phyloP scores from a whole-genome alignment of 1,284 basidiomycete species.

The Cutaneotrichosporon sp. region DNA sequence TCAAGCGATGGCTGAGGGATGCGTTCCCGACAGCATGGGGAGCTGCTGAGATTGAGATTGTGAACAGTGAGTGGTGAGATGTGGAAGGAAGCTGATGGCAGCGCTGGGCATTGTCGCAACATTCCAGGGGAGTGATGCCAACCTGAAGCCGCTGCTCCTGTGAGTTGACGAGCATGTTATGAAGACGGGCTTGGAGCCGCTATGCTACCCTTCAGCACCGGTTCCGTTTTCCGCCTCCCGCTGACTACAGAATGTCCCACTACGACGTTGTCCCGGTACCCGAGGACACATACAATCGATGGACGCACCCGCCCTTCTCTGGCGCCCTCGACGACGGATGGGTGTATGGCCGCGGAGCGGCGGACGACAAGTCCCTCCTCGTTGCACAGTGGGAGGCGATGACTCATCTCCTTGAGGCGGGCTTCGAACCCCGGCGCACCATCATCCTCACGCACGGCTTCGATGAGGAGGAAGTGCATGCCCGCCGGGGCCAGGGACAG shows the following conservation, averaged over 20 bases:
- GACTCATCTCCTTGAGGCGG: slow-evolving; percentile 36
- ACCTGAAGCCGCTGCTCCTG: slow-evolving; percentile 51
- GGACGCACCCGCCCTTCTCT: slow-evolving; percentile 47
- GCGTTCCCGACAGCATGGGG: slow-evolving; percentile 38
- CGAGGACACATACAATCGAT: slow-evolving; percentile 38
- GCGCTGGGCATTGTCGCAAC: slow-evolving; percentile 51
- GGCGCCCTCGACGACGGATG: slow-evolving; percentile 42
- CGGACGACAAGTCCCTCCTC: slow-evolving; percentile 47
- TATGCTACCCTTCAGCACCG: no score
- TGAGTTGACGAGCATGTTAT: background rate
- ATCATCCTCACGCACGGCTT: slow-evolving; percentile 46
- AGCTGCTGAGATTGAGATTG: slow-evolving; percentile 42
- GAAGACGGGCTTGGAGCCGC: no score
- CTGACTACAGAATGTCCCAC: slow-evolving; percentile 39
- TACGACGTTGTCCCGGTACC: slow-evolving; percentile 49
- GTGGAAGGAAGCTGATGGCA: slow-evolving; percentile 5
- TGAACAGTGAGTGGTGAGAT: slow-evolving; percentile 43
- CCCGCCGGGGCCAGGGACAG: slow-evolving; percentile 43
- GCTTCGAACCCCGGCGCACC: slow-evolving; percentile 42
- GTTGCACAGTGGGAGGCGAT: slow-evolving; percentile 50
- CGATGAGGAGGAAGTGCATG: slow-evolving; percentile 47
- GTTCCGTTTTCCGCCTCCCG: background rate
- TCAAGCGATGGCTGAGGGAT: slow-evolving; percentile 39
- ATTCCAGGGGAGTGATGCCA: slow-evolving; percentile 48
- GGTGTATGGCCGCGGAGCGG: slow-evolving; percentile 46